phyloP scores from a whole-genome alignment of 2,329 filamentous ascomycete genomes.

The Aspergillus udagawae region DNA sequence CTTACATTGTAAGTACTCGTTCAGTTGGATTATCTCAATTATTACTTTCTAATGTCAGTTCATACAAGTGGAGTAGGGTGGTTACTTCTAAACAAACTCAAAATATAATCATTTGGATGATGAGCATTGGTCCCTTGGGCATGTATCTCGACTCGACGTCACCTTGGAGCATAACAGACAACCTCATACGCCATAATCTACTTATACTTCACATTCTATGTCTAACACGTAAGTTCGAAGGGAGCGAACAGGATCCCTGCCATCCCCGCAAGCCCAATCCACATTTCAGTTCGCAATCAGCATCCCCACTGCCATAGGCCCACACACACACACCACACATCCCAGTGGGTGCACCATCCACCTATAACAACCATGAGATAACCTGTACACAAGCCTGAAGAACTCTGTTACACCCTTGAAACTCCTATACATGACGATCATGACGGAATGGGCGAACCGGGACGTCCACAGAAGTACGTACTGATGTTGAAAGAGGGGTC shows the following conservation, averaged over 20 bases:
- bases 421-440: not conserved
- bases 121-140: not conserved
- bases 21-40: too few relatives aligned
- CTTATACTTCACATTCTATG: not conserved
- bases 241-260: too few relatives aligned
- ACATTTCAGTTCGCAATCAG: not conserved
- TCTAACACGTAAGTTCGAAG: not conserved
- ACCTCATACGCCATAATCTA: too few relatives aligned
- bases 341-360: not conserved
- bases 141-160: not conserved
- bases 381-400: not conserved
- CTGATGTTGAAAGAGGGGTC: not conserved
- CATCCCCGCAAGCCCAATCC: too few relatives aligned
- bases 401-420: not conserved
- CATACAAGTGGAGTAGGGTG: too few relatives aligned
- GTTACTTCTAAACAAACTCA: not conserved
- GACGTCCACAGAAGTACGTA: not conserved
- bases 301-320: not conserved
- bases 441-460: not conserved
- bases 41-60: not conserved
- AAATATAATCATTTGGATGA: fast-evolving
- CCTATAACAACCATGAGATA: not conserved
- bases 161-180: too few relatives aligned
- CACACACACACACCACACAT: too few relatives aligned
- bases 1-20: not conserved